Percentiles rank a stretch among this genome's conserved stretches.
phyloP scores from a whole-genome alignment of 805 yeast species.

The Lipomyces japonicus region DNA sequence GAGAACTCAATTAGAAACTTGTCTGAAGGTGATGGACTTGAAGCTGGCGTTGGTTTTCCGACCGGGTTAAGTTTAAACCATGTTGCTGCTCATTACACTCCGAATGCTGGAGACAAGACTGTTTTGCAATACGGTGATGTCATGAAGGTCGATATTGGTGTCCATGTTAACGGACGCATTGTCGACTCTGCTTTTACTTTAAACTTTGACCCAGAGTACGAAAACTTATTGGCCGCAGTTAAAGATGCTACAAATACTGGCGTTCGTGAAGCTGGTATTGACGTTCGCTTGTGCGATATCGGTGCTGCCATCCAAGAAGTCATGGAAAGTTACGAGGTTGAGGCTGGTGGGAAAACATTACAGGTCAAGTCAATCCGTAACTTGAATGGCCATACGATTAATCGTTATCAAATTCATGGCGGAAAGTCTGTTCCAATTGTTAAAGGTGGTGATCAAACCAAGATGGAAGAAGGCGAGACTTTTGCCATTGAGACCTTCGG shows the following conservation, averaged over 20 bases:
- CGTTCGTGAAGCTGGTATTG: conserved; percentile 87
- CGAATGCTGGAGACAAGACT: conserved; percentile 88
- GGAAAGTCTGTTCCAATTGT: conserved; percentile 97
- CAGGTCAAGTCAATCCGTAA: conserved; percentile 89
- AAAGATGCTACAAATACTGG: conserved; percentile 93
- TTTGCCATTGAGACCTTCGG: conserved; percentile 99
- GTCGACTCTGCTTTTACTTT: conserved; percentile 94
- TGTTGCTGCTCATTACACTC: conserved; percentile 97
- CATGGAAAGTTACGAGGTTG: conserved; percentile 95
- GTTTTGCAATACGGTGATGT: conserved; percentile 83
- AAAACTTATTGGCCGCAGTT: conserved; percentile 76
- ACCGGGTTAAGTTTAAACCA: conserved; percentile 93
- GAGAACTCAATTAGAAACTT: conserved; percentile 79
- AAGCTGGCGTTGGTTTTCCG: conserved; percentile 94
- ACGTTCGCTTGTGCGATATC: conserved; percentile 88
- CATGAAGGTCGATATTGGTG: conserved; percentile 95
- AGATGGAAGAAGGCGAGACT: conserved; percentile 98
- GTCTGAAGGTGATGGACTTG: conserved; percentile 54
- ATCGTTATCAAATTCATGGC: conserved; percentile 79
- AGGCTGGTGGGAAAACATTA: conserved; percentile 75
- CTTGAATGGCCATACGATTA: conserved; percentile 91
- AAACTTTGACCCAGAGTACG: conserved; percentile 80
- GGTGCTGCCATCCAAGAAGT: conserved; percentile 96
- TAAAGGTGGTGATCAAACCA: conserved; percentile 85
- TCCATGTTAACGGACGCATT: conserved; percentile 90